phyloP scores from a whole-genome alignment of 805 yeast species.

The Novakomyces olei region DNA sequence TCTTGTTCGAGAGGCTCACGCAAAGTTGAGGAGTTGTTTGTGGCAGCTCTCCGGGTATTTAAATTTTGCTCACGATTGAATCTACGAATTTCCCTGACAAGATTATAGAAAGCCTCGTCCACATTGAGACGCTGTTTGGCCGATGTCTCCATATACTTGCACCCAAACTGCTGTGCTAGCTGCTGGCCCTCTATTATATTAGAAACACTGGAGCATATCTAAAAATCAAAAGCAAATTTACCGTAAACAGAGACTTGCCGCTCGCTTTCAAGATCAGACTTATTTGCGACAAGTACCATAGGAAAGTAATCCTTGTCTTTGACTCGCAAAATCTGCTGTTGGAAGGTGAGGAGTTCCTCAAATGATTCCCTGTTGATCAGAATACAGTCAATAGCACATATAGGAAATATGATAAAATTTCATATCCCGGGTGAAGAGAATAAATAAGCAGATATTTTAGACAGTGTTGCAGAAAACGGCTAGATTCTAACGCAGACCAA shows the following conservation, averaged over 20 bases:
- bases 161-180: conserved; percentile 42
- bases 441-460: no score
- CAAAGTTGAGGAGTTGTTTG: no score
- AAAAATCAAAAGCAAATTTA: conserved; percentile 4
- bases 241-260: conserved; percentile 25
- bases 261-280: conserved; percentile 50
- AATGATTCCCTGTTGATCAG: no score
- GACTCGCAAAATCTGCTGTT: conserved; percentile 56
- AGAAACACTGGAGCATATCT: no score
- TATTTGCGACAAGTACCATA: conserved; percentile 57
- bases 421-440: no score
- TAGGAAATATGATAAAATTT: no score
- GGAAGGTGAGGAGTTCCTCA: conserved; percentile 62
- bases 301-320: conserved; percentile 62
- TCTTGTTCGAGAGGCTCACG: no score
- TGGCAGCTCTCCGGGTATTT: no score
- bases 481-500: no score
- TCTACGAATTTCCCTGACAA: conserved; percentile 29
- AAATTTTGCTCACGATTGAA: conserved; percentile 9
- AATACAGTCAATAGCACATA: no score
- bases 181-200: conserved; percentile 46
- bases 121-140: conserved; percentile 85
- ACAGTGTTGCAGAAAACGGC: no score
- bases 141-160: conserved; percentile 62
- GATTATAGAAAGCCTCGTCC: conserved; percentile 55